phyloP scores from a whole-genome alignment of 805 yeast genomes.

The Starmerella stigmatis region DNA sequence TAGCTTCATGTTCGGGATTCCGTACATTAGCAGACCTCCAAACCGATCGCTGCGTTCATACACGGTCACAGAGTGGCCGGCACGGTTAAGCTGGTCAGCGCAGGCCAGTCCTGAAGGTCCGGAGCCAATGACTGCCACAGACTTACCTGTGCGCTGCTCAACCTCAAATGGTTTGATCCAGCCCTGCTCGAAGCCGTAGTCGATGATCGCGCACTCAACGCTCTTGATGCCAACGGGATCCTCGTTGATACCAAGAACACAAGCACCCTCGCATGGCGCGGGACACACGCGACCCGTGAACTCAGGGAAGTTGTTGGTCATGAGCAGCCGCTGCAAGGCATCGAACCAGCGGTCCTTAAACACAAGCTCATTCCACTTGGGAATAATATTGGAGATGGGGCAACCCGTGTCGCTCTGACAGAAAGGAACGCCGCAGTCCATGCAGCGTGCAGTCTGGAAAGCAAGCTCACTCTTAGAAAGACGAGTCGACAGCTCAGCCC shows the following conservation, averaged over 20 bases:
- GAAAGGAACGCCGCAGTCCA: constrained; percentile 99
- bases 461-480: constrained; percentile 76
- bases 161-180: constrained; percentile 90
- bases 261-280: constrained; percentile 98
- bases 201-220: constrained; percentile 91
- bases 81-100: constrained; percentile 93
- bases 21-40: constrained; percentile 96
- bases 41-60: constrained; percentile 91
- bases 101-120: constrained; percentile 96
- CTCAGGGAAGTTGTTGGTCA: constrained; percentile 98
- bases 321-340: constrained; percentile 79
- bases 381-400: constrained; percentile 93
- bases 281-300: constrained; percentile 98
- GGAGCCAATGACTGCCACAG: constrained; percentile 81
- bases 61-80: constrained; percentile 86
- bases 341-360: constrained; percentile 91
- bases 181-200: constrained; percentile 90
- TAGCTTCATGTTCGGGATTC: constrained; percentile 97
- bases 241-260: constrained; percentile 84
- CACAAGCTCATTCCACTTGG: constrained; percentile 95
- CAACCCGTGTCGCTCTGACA: constrained; percentile 98
- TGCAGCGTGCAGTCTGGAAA: constrained; percentile 92
- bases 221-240: constrained; percentile 96
- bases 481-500: constrained; percentile 81
- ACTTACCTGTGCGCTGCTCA: constrained; percentile 66